Conservation (phyloP, 2,329 filamentous ascomycete species). For the Colletotrichum siamense region DNA sequence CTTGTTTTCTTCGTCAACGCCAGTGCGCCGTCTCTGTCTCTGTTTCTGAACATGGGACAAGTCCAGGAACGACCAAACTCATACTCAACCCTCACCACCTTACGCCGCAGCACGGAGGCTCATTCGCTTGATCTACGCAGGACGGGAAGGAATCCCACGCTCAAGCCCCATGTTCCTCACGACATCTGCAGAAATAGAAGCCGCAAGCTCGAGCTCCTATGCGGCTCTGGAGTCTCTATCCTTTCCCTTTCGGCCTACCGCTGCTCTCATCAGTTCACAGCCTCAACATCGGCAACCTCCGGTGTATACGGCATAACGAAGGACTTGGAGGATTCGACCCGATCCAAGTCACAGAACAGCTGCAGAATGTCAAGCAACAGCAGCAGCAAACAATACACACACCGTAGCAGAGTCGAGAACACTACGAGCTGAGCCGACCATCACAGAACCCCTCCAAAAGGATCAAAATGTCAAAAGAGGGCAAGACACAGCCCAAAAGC, state of each 20-base stretch:
- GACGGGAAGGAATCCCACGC: background rate
- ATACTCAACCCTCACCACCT: background rate
- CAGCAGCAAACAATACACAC: background rate
- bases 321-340: background rate
- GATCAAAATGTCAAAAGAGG: background rate
- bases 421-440: background rate
- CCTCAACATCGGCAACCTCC: background rate
- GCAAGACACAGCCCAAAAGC: background rate
- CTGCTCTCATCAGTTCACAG: background rate
- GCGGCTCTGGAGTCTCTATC: background rate
- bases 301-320: background rate
- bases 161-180: constrained; percentile 3
- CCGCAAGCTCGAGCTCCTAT: background rate
- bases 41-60: constrained; percentile 21
- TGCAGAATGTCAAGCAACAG: background rate
- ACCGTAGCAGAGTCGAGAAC: background rate
- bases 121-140: background rate
- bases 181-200: background rate
- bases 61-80: background rate
- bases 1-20: background rate
- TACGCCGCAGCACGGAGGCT: background rate
- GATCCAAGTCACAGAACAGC: background rate
- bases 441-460: background rate
- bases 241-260: background rate
- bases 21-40: background rate